These are phyloP conservation scores for Datura wrightii DNA, from an alignment of 257 asterid species.

Conservation along the genomic window DNA sequence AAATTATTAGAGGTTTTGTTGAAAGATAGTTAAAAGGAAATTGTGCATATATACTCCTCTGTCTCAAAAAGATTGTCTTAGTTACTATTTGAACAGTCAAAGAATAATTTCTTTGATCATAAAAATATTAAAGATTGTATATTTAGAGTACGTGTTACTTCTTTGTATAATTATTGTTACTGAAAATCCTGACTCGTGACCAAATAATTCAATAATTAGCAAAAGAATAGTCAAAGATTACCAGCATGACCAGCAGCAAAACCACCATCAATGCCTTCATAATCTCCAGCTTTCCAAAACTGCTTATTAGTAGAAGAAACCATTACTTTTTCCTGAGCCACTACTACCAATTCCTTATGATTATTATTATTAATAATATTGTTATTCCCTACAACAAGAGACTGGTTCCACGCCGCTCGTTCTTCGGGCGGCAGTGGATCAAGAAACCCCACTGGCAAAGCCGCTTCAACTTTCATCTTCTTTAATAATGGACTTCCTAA, in stretches of 20 bases:
- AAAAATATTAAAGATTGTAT: too few species aligned
- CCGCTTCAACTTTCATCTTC: slow-evolving; percentile 44
- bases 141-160: too few species aligned
- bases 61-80: too few species aligned
- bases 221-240: background rate
- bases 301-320: slow-evolving; percentile 44
- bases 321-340: slow-evolving; percentile 6
- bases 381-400: slow-evolving; percentile 23
- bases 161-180: too few species aligned
- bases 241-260: slow-evolving; percentile 39
- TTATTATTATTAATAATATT: too few species aligned
- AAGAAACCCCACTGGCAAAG: slow-evolving; percentile 70
- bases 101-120: too few species aligned
- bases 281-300: slow-evolving; percentile 89
- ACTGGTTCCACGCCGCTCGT: slow-evolving; percentile 32
- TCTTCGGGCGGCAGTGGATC: slow-evolving; percentile 56
- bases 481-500: slow-evolving; percentile 34
- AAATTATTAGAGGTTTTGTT: background rate
- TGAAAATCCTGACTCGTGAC: too few species aligned
- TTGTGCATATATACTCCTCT: too few species aligned
- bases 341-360: background rate
- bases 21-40: background rate
- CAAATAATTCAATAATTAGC: too few species aligned
- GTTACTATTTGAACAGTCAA: too few species aligned
- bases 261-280: slow-evolving; percentile 44